These are phyloP conservation scores for Syncephalastrum monosporum DNA, from an alignment of 371 early-diverging fungal genomes.

Conservation along the genomic window DNA sequence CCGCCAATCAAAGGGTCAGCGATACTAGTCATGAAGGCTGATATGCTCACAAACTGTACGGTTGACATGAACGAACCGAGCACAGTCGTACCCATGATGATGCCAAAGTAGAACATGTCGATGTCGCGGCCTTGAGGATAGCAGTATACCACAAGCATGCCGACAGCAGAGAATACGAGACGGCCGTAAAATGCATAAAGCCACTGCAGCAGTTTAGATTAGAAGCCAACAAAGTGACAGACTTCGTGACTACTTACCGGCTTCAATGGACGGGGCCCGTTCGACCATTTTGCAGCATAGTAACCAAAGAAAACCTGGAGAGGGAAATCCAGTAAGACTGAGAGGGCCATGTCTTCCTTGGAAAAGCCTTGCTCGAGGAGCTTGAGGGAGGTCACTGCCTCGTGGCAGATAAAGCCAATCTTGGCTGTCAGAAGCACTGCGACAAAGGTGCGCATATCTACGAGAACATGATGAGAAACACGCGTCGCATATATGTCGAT, in stretches of 20 bases:
- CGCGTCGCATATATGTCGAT: not conserved
- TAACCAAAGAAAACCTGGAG: constrained; percentile 95
- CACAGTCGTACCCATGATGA: constrained; percentile 83
- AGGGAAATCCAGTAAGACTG: constrained; percentile 94
- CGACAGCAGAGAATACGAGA: constrained; percentile 71
- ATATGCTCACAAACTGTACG: constrained; percentile 94
- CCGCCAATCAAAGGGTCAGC: constrained; percentile 97
- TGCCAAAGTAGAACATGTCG: constrained; percentile 70
- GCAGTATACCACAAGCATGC: constrained; percentile 81
- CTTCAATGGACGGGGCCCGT: constrained; percentile 77
- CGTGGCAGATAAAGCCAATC: constrained; percentile 94
- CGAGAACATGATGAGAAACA: not conserved
- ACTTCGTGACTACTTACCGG: constrained; percentile 64
- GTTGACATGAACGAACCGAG: constrained; percentile 88
- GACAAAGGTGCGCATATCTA: constrained; percentile 85
- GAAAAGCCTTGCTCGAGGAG: constrained; percentile 92
- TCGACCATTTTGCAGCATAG: constrained; percentile 95
- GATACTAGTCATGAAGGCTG: constrained; percentile 92
- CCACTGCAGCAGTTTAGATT: constrained; percentile 64
- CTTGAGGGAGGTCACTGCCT: constrained; percentile 90
- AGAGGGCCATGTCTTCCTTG: constrained; percentile 91
- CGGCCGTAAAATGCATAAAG: constrained; percentile 87
- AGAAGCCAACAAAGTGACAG: not conserved
- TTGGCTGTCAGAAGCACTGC: constrained; percentile 81
- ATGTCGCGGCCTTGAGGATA: constrained; percentile 75